phyloP scores from a whole-genome alignment of 2,329 filamentous ascomycete species.

The Fonsecaea nubica region DNA sequence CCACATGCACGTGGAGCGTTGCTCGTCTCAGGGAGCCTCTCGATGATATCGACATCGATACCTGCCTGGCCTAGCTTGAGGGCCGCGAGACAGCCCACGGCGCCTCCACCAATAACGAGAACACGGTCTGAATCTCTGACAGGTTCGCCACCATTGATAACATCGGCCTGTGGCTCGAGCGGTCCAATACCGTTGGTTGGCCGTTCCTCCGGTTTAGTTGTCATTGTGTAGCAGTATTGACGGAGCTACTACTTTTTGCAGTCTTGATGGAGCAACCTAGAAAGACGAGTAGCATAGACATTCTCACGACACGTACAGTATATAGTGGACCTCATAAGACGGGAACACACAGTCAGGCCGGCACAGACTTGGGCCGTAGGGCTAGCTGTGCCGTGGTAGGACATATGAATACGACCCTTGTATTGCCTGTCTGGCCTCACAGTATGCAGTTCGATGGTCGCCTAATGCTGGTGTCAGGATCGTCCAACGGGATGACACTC shows the following conservation, averaged over 20 bases:
- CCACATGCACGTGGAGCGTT: conserved; percentile 27
- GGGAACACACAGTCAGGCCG: neutral
- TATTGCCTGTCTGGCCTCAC: neutral
- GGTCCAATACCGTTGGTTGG: neutral
- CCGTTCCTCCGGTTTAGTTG: neutral
- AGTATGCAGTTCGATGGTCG: neutral
- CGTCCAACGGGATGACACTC: neutral
- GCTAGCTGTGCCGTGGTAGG: neutral
- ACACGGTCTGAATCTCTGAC: conserved; percentile 10
- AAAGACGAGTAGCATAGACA: neutral
- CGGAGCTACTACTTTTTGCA: neutral
- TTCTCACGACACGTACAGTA: neutral
- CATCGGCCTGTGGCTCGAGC: neutral
- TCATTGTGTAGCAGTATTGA: neutral
- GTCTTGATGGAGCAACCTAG: neutral
- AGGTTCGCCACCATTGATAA: neutral
- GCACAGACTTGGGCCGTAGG: neutral
- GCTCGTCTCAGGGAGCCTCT: conserved; percentile 29
- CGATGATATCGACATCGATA: conserved; percentile 46
- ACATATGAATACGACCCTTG: neutral
- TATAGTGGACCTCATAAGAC: neutral
- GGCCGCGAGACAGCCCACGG: conserved; percentile 51
- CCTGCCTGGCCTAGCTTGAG: conserved; percentile 47
- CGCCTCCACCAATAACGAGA: conserved; percentile 48
- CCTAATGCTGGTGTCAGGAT: neutral